Percentiles rank a stretch among this genome's conserved stretches.
Conservation (phyloP, 2,329 filamentous ascomycete genomes). For the Colletotrichum musicola region DNA sequence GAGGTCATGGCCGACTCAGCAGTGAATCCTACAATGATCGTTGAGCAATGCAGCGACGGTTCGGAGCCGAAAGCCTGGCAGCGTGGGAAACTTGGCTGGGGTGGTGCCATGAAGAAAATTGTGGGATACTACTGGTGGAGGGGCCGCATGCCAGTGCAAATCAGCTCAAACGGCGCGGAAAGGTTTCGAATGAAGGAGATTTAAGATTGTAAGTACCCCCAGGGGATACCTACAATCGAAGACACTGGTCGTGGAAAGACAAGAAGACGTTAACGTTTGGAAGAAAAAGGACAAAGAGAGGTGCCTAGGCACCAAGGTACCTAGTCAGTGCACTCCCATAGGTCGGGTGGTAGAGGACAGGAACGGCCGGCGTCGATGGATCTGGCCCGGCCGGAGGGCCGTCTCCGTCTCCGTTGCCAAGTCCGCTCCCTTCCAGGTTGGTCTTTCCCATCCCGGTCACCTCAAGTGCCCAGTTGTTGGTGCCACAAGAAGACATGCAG, state of each 20-base stretch:
- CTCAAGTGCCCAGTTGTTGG: constrained; percentile 12
- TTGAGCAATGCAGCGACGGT: constrained; percentile 47
- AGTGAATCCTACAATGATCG: constrained; percentile 45
- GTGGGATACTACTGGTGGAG: constrained; percentile 49
- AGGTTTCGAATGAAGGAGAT: constrained; percentile 34
- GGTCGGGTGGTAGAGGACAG: too few relatives aligned
- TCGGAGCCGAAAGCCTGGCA: constrained; percentile 53
- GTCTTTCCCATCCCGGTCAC: neutral
- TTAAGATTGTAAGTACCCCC: neutral
- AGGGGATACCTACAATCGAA: neutral
- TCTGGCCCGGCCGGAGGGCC: constrained; percentile 7
- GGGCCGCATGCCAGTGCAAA: constrained; percentile 32
- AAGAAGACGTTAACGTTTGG: neutral
- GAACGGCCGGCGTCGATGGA: too few relatives aligned
- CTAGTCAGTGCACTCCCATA: too few relatives aligned
- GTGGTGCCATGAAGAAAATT: constrained; percentile 58
- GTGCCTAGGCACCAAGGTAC: too few relatives aligned
- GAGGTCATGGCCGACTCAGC: constrained; percentile 39
- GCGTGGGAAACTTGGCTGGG: constrained; percentile 59
- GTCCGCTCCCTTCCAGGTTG: neutral
- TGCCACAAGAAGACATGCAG: neutral
- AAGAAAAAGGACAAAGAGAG: too few relatives aligned
- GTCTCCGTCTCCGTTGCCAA: neutral
- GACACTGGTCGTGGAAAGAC: neutral
- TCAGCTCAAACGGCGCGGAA: constrained; percentile 27